Conservation (phyloP, 1,139 yeast genomes). For the Lodderomyces oxycetoniae region DNA sequence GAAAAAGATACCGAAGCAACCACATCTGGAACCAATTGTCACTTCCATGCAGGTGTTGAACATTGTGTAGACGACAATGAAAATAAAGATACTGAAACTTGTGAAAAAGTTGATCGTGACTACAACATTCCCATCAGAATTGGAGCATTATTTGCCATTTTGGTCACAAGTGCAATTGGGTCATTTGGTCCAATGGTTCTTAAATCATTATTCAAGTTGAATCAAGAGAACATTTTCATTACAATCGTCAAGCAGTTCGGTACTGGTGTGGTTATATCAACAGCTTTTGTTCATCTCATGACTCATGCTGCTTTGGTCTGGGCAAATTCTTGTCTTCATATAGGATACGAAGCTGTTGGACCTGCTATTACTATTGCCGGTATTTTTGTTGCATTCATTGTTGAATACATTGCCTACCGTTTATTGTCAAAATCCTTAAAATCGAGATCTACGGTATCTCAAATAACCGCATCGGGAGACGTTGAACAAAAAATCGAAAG, state of each 20-base stretch:
- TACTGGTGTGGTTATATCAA: conserved; percentile 33
- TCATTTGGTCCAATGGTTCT: conserved; percentile 30
- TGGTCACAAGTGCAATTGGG: conserved; percentile 30
- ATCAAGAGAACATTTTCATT: conserved; percentile 24
- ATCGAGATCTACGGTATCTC: conserved; percentile 6
- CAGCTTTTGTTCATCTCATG: conserved; percentile 32
- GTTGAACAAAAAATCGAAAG: not conserved
- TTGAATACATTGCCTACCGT: conserved; percentile 26
- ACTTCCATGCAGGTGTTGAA: conserved; percentile 39
- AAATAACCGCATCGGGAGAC: not conserved
- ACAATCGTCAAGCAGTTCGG: conserved; percentile 29
- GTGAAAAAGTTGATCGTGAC: conserved; percentile 19
- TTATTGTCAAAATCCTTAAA: conserved; percentile 7
- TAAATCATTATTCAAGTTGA: conserved; percentile 18
- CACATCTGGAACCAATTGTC: conserved; percentile 22
- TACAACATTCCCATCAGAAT: conserved; percentile 27
- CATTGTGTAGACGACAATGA: conserved; percentile 24
- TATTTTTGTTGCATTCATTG: conserved; percentile 27
- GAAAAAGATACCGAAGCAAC: conserved; percentile 6
- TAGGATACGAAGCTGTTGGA: conserved; percentile 26
- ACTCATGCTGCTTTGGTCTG: conserved; percentile 30
- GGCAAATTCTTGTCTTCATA: conserved; percentile 21
- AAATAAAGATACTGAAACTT: conserved; percentile 13
- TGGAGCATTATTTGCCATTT: conserved; percentile 29
- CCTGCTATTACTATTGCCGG: conserved; percentile 35